Base-by-base conservation (phyloP, 306 rosid genomes). In the Astragalus membranaceus region DNA sequence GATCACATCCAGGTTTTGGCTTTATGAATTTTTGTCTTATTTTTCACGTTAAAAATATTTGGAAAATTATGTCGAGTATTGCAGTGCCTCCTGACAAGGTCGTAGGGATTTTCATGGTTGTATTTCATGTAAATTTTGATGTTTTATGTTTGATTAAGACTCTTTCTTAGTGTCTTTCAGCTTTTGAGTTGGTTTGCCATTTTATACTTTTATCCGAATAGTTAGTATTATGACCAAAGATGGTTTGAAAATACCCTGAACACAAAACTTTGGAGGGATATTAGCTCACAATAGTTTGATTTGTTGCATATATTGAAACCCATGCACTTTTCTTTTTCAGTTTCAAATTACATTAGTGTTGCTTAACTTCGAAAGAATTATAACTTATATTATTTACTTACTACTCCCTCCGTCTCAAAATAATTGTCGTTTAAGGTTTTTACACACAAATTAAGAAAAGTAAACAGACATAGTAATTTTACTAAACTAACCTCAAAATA, bases 1-100 rank as follows among this genome's bases (percentile, higher is more conserved):
- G 98, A 94, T 84, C 92, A 94, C 65, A 94, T 94, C 76, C 92
- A 90, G 98, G 98, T 90, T 76, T 61, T 73, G 63, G 53, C 41
- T 70, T 20, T 16, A 26, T 64, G 53, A 62, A 65, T 15, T 69
- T 39, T 41, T 37, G n/a, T 67, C 5, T 44, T 50, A 26, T 60
- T 44, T 80, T 73, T 63, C 15, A 47, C 57, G 50, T 66, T 71
- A 7, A 72, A 65, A 39, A 8, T 29, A 29, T 60, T 60, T 51
- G 46, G 71, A 58, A 58, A 36, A 51, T 36, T 2, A 33, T 53
- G 13, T 50, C 0, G 44, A 69, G 55, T 46, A 58, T 70, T 29
- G 23, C 10, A 8, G 50, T 23, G 69, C 58, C 11, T 29, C 36
- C 64, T 36, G 73, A 39, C 37, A 29, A 72, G 60, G 36, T 33